Base-by-base conservation (phyloP, 2,329 filamentous ascomycete species). In the Aureobasidium sp. region DNA sequence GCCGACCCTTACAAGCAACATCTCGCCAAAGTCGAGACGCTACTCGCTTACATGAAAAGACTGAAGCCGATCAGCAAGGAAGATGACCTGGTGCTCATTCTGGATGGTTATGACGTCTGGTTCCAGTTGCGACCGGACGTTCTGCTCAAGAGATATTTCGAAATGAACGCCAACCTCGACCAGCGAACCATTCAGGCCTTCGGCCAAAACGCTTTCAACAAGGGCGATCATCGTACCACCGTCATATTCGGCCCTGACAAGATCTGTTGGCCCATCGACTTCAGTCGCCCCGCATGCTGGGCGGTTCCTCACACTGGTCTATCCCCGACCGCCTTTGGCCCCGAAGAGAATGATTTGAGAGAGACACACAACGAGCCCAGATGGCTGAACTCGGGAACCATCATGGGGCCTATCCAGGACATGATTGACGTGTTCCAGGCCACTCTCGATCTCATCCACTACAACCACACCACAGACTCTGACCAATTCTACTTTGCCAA, bases 81-180 rank as follows among this genome's bases (percentile, higher is more conserved):
- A 31, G 75, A 81, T 19, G 86, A 89, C 68, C 71, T 89, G 29
- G 78, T 87, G 8, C 71, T 88, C 61, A 76, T 88, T 49, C 77
- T 85, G 6, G 85, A 88, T 68, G 84, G 81, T 1, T 79, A 83
- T 68, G 83, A 88, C 61, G 77, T 84, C 1, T 83, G 84, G 73
- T 83, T 87, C 62, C 86, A 89, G 69, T 74, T 88, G 2, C 84
- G 84, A 0, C 79, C 83, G 2, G 80, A 85, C 43, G 76, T 87
- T 21, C 73, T 88, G 64, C 78, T 89, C 27, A 74, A 80, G 64
- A 79, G 85, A 45, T 89, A 87, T 69, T 81, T 84, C 64, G 73
- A 76, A 15, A 72, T 83, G 17, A 69, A 81, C 19, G 73, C 35
- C 2, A 50, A 57, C 25, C 59, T 45, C 64, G 67, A 47, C 61